Base-by-base conservation (phyloP, 805 yeast genomes). In the Ogataea nakhonphanomensis region DNA sequence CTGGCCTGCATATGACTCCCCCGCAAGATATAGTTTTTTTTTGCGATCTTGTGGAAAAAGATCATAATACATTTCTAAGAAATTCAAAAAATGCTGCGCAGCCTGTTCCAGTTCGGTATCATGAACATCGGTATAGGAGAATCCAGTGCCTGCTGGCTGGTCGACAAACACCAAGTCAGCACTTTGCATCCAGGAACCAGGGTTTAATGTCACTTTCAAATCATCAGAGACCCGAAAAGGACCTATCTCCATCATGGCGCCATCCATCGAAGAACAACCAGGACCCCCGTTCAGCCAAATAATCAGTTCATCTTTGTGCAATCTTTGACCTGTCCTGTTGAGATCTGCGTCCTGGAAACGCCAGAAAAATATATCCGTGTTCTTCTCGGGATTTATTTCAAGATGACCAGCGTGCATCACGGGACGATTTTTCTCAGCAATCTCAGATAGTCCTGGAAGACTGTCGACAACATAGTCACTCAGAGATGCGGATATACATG, bases 241-340 rank as follows among this genome's bases (percentile, higher is more conserved):
- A 0, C 99, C 99, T 3, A 81, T 66, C 61, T 93, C 99, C 78
- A 90, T 77, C 48, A 93, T 59, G 0, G 95, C 96, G 11, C 99
- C 99, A 63, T 93, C 99, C 93, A 91, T 79, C 0, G 97, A 89
- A 2, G 96, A 89, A 61, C 99, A 93, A 0, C 99, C 99, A 0
- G 99, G 99, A 0, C 99, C 99, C 28, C 99, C 99, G 60, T 93
- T 93, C 15, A 93, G 71, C 98, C 99, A 93, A 39, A 93, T 72
- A 7, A 84, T 72, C 15, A 84, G 70, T 46, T 71, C 71, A 49
- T 71, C 6, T 21, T 25, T 25, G 29, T 41, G 45, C 10, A 38
- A n/a, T 5, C 24, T 24, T 5, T 25, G 6, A 15, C 17, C 21
- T 5, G 46, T 30, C 10, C 27, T 13, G 30, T 39, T 42, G 14